Evolutionary conservation across 345 rosid genomes (phyloP), one percentile per base, ranked within the genome.

Genomic region (Durio zibethinus): DNA sequence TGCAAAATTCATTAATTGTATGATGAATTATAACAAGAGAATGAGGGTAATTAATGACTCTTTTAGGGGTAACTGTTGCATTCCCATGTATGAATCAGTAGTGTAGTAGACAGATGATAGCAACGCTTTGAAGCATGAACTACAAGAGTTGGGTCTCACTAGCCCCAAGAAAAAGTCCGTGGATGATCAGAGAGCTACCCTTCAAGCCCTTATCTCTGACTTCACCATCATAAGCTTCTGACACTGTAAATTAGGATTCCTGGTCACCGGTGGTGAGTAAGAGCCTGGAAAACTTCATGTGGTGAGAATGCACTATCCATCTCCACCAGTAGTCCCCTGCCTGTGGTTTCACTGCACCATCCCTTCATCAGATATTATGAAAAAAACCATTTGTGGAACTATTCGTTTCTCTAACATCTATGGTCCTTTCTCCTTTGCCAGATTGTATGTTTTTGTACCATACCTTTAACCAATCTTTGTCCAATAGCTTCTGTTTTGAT

Each of bases 171-270:
- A 20, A 40, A 64, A 16, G 48, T 16, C 50, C 66, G 53, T 38
- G 36, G 12, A 48, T 73, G n/a, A 10, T 40, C 10, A 67, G 74
- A 54, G 63, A 67, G 52, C 59, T 48, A 66, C 73, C 7, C 42
- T 23, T 61, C 56, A 53, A 42, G n/a, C 12, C 29, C 33, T 31
- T 35, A 18, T 68, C 36, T 31, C 52, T 69, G 42, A 64, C 77
- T 47, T 52, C 75, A 71, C 27, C 59, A 54, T 73, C 76, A 23
- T 47, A 45, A 75, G 43, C 69, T 20, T 45, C 77, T 62, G 70
- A 38, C 61, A 64, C 72, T 73, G 52, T 73, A 78, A 60, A 66
- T 84, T 73, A 64, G 53, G 67, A 8, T 56, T 72, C 15, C 54
- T 71, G 18, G 18, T 38, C 7, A 56, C 16, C 6, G 57, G 2